Evolutionary conservation across 306 rosid genomes (phyloP), one percentile per base, ranked within the genome.

Genomic region (Cucurbita pepo): DNA sequence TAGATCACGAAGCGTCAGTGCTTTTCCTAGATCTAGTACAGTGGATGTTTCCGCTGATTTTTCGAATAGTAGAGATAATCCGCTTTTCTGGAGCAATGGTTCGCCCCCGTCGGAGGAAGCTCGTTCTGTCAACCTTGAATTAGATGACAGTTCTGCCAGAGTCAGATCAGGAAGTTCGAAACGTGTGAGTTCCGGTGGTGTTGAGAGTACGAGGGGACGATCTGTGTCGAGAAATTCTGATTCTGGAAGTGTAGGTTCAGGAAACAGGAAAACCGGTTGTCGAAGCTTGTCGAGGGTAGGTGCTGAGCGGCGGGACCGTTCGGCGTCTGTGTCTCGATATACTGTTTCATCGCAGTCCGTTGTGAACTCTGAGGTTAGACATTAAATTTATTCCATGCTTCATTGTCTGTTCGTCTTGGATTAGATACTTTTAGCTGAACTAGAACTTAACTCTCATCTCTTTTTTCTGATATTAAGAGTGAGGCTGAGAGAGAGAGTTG

Each of bases 1-100:
- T 69, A 82, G 98, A 81, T 93, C 98, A 12, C 80, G 82, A 81
- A 93, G 98, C 77, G 97, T 93, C 13, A 87, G 91, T 84, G 89
- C 96, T 56, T 82, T 81, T 66, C 76, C 97, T 0, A 74, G 97
- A 64, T 70, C 74, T 70, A 51, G 41, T 52, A 7, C 25, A 30
- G 70, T 62, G 1, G 84, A 82, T 44, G 37, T 80, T 59, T 63
- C 89, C 16, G 34, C 82, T 0, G 90, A 85, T 11, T 93, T 93
- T 81, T 82, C 85, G 44, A 90, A 90, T 77, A 93, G 85, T 78
- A 86, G 94, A 65, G 96, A 93, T 64, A 93, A 93, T 62, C 98
- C 98, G 59, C 90, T 93, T 38, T 93, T 88, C 72, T 83, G 80
- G 72, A 80, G 77, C 50, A 14, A 76, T 22, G 69, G 56, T 4